phyloP scores from a whole-genome alignment of 306 rosid genomes.

The Vigna mungo region DNA sequence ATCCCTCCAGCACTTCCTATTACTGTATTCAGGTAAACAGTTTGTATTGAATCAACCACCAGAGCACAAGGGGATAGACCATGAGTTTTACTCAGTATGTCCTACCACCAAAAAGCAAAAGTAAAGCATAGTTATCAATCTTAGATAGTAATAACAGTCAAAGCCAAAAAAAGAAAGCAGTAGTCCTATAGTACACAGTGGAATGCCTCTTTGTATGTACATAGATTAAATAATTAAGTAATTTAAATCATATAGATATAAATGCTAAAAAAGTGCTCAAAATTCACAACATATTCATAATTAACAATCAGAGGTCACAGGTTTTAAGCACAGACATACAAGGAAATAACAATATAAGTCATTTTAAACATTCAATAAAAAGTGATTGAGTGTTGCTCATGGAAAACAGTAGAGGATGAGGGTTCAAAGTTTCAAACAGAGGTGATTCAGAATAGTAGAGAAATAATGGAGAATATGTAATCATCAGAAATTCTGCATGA shows the following conservation, averaged over 20 bases:
- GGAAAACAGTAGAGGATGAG: not conserved
- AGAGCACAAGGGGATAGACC: constrained; percentile 70
- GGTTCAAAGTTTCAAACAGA: not conserved
- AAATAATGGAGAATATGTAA: not conserved
- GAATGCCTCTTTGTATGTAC: not conserved
- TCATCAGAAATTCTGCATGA: not conserved
- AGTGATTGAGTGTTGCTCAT: not conserved
- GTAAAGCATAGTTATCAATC: not conserved
- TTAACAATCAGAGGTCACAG: not conserved
- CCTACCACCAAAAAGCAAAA: constrained; percentile 57
- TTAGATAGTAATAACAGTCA: not conserved
- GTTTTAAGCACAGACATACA: not conserved
- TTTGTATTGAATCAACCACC: constrained; percentile 91
- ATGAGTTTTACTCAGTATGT: constrained; percentile 72
- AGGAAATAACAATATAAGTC: not conserved
- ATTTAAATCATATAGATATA: not conserved
- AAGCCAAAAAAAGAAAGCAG: not conserved
- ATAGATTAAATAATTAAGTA: not conserved
- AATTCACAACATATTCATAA: not conserved
- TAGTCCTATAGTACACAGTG: not conserved
- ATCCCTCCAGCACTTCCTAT: constrained; percentile 83
- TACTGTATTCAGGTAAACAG: constrained; percentile 75
- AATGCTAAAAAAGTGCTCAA: not conserved
- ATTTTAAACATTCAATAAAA: not conserved
- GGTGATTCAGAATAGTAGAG: not conserved